Base-by-base conservation (phyloP, 2,329 filamentous ascomycete species). In the Neodidymelliopsis sp. region DNA sequence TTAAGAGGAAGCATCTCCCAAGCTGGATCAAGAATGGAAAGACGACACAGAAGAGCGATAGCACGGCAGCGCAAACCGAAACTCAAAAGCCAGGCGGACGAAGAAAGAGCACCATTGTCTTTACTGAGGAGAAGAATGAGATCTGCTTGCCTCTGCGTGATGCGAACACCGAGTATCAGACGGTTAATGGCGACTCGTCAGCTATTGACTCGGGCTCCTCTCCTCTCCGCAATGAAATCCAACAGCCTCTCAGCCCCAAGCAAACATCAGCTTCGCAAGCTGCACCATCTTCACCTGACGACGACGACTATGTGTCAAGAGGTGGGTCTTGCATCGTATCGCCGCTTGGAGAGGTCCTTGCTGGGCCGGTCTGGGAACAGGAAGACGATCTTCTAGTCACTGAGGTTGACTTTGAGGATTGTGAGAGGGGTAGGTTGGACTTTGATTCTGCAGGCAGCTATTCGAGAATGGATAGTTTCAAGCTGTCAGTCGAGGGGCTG, bases 361-460 rank as follows among this genome's bases (percentile, higher is more conserved):
- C 84, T 1, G 91, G 89, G 0, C 92, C 92, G 0, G 77, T 94
- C 49, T 96, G 91, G 91, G 89, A 96, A 50, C 73, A 78, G 34
- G 86, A 92, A 43, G 76, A 87, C 45, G 79, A 84, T 0, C 70
- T 96, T 22, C 74, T 91, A 40, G 82, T 83, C 24, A 80, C 84
- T 0, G 89, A 94, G 56, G 86, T 92, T 3, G 91, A 97, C 65
- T 87, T 97, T 63, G 89, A 95, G 36, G 91, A 96, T 59, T 96
- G 92, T 62, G 83, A 91, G 58, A 80, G 90, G 8, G 92, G 91
- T 0, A 78, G 90, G 41, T 70, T 96, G 57, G 91, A 96, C 70
- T 71, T 96, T 35, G 92, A 96, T 75, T 85, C 90, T 27, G 90
- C 85, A 2, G 92, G 92, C 0, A 91, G 88, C 66, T 96, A 96